Base-by-base conservation (phyloP, 192 early-diverging fungal genomes). In the Coemansia sp. region DNA sequence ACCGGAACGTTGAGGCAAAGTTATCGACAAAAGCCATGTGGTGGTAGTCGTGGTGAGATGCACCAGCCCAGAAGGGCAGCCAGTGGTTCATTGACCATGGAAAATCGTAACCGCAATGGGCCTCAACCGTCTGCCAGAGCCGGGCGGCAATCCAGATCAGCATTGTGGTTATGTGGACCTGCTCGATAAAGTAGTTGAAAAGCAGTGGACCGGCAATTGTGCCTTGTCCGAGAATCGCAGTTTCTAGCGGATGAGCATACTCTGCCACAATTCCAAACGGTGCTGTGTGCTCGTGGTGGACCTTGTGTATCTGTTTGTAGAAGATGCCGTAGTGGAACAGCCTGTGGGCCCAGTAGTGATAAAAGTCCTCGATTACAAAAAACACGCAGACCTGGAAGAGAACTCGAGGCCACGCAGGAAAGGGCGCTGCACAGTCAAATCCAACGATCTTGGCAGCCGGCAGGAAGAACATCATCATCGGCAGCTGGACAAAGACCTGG, bases 81-180 rank as follows among this genome's bases (percentile, higher is more conserved):
- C 85, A 93, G 85, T 92, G 85, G 68, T 86, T 89, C 62, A 93
- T 82, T 3, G 90, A 88, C 95, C 95, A 96, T 8, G 92, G 92
- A 62, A 92, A 88, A 66, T 91, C 87, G 71, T 90, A 93, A 2
- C 92, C 92, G 57, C 87, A 88, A 77, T 93, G 92, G 5, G 87
- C 85, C 64, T 89, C 89, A 41, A 92, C 86, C 8, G 87, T 87
- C 77, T 87, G 85, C 55, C 82, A 66, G 58, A 89, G 81, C 48
- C 87, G 71, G 19, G 91, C 81, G 8, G 84, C 84, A 62, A 92
- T 83, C 92, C 92, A 93, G 8, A 84, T 70, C 67, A 85, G 77
- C 74, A 93, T 77, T 16, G 86, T 88, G 43, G 89, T 72, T 65
- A 93, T 71, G 71, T 93, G 91, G 16, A 90, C 78, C 54, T 81